These are phyloP conservation scores for Kwoniella dendrophila DNA, from an alignment of 768 basidiomycete species.

Conservation along the genomic window DNA sequence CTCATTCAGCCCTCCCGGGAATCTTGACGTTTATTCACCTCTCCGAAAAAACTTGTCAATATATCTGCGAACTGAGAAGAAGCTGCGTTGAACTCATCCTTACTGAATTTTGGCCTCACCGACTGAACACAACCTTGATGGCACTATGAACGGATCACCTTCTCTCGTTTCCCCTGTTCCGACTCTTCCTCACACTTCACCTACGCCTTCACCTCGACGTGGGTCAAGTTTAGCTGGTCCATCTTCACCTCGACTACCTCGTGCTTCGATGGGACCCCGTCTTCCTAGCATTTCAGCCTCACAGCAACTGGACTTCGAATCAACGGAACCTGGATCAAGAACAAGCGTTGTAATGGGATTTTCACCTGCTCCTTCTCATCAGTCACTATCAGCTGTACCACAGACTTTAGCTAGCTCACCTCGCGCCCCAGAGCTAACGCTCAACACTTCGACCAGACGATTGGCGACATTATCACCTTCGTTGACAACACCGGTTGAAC, in stretches of 20 bases:
- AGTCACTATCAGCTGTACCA: conserved; percentile 15
- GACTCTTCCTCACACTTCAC: conserved; percentile 5
- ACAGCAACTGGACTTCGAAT: conserved; percentile 23
- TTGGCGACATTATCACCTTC: conserved; percentile 34
- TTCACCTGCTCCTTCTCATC: conserved; percentile 19
- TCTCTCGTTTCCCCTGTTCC: conserved; percentile 14
- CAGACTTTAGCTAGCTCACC: conserved; percentile 18
- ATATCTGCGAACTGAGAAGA: neutral
- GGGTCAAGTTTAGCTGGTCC: conserved; percentile 25
- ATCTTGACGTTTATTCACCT: too few relatives aligned
- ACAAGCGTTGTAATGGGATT: conserved; percentile 37
- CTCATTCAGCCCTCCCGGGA: too few relatives aligned
- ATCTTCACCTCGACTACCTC: conserved; percentile 33
- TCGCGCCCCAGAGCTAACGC: conserved; percentile 10
- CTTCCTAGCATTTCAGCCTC: conserved; percentile 28
- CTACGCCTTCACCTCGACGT: conserved; percentile 21
- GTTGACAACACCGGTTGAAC: conserved; percentile 39
- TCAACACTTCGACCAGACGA: conserved; percentile 25
- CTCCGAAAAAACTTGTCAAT: neutral
- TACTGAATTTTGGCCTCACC: neutral
- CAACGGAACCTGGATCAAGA: conserved; percentile 7
- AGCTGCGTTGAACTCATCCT: neutral
- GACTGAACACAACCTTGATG: neutral
- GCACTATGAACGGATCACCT: conserved; percentile 21
- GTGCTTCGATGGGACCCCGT: conserved; percentile 25